These are phyloP conservation scores for Puccinia coronata DNA, from an alignment of 1,284 basidiomycete species.

Conservation along the genomic window DNA sequence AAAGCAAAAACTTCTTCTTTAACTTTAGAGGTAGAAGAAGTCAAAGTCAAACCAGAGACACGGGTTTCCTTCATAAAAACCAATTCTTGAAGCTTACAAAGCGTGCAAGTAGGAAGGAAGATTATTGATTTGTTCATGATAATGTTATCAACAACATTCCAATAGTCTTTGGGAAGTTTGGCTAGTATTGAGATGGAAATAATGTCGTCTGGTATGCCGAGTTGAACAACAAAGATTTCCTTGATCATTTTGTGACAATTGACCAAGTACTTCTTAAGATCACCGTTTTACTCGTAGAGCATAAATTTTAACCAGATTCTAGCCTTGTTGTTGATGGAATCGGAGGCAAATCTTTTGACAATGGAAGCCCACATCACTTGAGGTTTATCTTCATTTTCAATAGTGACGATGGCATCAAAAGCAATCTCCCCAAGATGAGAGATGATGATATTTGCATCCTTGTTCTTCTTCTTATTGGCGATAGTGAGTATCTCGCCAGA, in stretches of 20 bases:
- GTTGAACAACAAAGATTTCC: too few relatives aligned
- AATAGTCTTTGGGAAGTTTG: background rate
- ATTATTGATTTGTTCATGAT: slow-evolving; percentile 1
- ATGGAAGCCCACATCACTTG: too few relatives aligned
- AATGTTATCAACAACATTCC: background rate
- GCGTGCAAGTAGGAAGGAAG: background rate
- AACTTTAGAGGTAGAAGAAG: background rate
- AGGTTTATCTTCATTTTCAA: slow-evolving; percentile 6
- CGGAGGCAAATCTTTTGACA: background rate
- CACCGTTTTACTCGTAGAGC: background rate
- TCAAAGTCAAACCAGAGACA: background rate
- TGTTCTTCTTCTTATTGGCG: background rate
- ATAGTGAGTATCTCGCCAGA: background rate
- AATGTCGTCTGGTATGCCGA: too few relatives aligned
- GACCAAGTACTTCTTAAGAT: background rate
- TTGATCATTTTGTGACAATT: too few relatives aligned
- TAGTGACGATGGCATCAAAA: background rate
- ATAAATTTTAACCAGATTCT: slow-evolving; percentile 4
- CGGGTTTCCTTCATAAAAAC: background rate
- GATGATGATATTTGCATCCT: background rate
- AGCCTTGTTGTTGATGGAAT: background rate
- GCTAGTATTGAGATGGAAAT: background rate
- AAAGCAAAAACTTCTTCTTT: background rate
- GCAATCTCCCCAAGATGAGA: background rate
- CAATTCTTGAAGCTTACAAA: background rate